Evolutionary conservation across 441 rosid genomes (phyloP).

Genomic region (Theobroma grandiflorum): DNA sequence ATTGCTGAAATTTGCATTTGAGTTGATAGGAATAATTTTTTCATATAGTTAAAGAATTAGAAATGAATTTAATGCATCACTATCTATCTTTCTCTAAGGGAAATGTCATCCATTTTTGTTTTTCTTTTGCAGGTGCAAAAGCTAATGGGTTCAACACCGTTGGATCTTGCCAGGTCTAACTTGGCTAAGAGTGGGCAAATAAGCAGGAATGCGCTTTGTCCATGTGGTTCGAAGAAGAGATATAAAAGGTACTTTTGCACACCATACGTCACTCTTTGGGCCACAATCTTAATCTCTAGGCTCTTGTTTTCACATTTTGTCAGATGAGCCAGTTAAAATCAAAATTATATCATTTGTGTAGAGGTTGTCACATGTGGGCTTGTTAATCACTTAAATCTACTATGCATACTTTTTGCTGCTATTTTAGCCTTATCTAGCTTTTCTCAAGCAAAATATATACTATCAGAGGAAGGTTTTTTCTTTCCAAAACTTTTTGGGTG

Average conservation of each 20-base stretch:
- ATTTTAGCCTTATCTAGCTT: neutral
- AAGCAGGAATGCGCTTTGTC: constrained; percentile 89
- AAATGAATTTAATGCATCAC: neutral
- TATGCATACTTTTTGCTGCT: neutral
- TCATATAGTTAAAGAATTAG: neutral
- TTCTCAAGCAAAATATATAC: neutral
- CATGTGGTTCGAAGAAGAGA: constrained; percentile 96
- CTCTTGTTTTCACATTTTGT: neutral
- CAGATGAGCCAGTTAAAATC: neutral
- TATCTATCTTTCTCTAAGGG: neutral
- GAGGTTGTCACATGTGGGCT: neutral
- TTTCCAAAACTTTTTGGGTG: neutral
- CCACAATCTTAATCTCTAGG: constrained; percentile 4
- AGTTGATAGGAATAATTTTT: neutral
- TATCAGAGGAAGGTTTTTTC: neutral
- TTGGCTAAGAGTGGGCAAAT: constrained; percentile 89
- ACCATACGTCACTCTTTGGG: neutral
- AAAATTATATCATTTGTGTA: neutral
- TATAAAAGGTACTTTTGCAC: constrained; percentile 69
- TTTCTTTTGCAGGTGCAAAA: constrained; percentile 68
- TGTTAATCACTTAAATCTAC: neutral
- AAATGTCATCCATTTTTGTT: neutral
- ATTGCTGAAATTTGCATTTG: constrained; percentile 7
- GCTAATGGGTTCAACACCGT: constrained; percentile 85
- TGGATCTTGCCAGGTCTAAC: constrained; percentile 84